phyloP scores from a whole-genome alignment of 2,329 filamentous ascomycete species.

The Aspergillus sp. region DNA sequence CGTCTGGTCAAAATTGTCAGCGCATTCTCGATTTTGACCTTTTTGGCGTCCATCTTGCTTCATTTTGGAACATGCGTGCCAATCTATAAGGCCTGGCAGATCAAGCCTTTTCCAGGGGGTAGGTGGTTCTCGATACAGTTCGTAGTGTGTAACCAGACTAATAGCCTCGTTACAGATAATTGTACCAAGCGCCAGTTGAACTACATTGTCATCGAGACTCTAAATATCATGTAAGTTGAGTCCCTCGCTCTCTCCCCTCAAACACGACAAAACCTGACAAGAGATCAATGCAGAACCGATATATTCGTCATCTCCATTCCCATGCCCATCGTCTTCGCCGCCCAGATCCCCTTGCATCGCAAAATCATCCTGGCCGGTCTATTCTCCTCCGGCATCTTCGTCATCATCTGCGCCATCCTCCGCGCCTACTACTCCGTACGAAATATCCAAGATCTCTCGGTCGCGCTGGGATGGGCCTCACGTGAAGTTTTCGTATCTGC shows the following conservation, averaged over 20 bases:
- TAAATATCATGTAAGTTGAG: conserved; percentile 10
- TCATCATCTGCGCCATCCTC: conserved; percentile 21
- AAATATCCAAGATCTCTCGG: conserved; percentile 12
- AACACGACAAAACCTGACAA: background rate
- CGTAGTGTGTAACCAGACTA: background rate
- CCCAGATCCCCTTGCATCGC: conserved; percentile 13
- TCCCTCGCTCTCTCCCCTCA: background rate
- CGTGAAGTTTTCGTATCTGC: conserved; percentile 20
- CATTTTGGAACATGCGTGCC: conserved; percentile 26
- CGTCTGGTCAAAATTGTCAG: conserved; percentile 16
- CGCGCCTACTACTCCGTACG: conserved; percentile 21
- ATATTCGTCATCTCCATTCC: conserved; percentile 14
- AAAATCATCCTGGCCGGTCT: conserved; percentile 16
- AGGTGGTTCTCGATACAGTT: background rate
- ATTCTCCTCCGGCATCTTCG: conserved; percentile 23
- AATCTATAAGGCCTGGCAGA: conserved; percentile 24
- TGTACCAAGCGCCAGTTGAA: conserved; percentile 16
- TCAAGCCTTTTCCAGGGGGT: conserved; percentile 25
- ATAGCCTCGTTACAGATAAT: conserved; percentile 9
- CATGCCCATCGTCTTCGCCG: conserved; percentile 15
- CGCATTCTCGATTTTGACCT: conserved; percentile 19
- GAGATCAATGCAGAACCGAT: conserved; percentile 11
- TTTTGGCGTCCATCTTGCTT: conserved; percentile 22
- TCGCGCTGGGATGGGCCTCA: conserved; percentile 19
- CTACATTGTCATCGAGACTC: conserved; percentile 14